A percentile compares a stretch with the other conserved stretches of the same genome.
phyloP scores from a whole-genome alignment of 352 stramenopile genomes.

The Pythium periplocum region DNA sequence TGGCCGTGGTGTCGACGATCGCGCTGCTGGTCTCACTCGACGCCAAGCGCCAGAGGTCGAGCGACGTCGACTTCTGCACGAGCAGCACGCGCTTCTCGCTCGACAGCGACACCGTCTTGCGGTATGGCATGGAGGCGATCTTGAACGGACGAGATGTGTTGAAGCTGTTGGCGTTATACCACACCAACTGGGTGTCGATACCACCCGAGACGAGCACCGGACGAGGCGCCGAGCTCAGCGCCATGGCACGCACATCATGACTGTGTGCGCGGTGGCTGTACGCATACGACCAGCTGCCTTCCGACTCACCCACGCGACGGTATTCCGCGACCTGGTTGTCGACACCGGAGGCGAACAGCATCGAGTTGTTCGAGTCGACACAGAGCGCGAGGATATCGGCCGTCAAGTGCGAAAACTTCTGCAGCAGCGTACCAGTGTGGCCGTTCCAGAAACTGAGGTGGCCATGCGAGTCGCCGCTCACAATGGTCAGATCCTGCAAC shows the following conservation, averaged over 20 bases:
- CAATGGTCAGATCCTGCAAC: slow-evolving; percentile 88
- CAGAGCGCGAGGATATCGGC: slow-evolving; percentile 89
- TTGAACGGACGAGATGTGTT: slow-evolving; percentile 79
- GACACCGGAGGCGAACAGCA: slow-evolving; percentile 90
- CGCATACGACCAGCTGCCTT: slow-evolving; percentile 66
- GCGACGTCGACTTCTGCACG: slow-evolving; percentile 61
- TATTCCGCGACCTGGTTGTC: slow-evolving; percentile 92
- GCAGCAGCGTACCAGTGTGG: slow-evolving; percentile 84
- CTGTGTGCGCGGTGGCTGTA: slow-evolving; percentile 89
- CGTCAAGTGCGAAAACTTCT: slow-evolving; percentile 90
- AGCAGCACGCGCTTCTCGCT: slow-evolving; percentile 67
- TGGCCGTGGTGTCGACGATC: slow-evolving; percentile 15
- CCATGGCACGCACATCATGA: slow-evolving; percentile 87
- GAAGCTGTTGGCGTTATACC: slow-evolving; percentile 85
- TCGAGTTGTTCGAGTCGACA: slow-evolving; percentile 78
- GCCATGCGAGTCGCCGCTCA: slow-evolving; percentile 91
- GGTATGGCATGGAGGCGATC: slow-evolving; percentile 86
- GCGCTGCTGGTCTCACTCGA: slow-evolving; percentile 16
- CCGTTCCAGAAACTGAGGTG: slow-evolving; percentile 93
- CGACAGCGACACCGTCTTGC: slow-evolving; percentile 54
- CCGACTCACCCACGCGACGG: slow-evolving; percentile 34
- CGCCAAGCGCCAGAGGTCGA: slow-evolving; percentile 73
- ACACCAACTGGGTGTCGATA: slow-evolving; percentile 93
- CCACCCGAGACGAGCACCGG: slow-evolving; percentile 86
- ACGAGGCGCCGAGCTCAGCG: slow-evolving; percentile 46